phyloP scores from a whole-genome alignment of 768 basidiomycete species.

The Xanthoconium stramineum region DNA sequence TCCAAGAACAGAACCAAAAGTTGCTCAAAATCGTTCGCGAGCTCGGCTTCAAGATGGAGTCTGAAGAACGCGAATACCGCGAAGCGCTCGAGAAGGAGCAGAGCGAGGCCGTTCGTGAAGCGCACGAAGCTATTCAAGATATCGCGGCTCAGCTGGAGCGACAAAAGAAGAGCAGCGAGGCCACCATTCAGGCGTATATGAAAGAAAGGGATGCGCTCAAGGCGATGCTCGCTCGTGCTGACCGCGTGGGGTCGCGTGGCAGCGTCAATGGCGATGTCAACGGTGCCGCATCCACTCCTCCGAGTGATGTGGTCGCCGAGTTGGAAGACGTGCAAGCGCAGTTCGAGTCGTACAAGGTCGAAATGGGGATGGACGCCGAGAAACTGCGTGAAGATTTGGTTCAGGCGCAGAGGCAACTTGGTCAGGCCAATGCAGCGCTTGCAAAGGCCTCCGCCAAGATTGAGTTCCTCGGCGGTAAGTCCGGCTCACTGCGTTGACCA shows the following conservation, averaged over 20 bases:
- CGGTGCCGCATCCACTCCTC: slow-evolving; percentile 16
- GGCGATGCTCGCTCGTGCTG: slow-evolving; percentile 61
- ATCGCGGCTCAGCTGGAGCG: slow-evolving; percentile 75
- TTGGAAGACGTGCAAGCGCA: slow-evolving; percentile 72
- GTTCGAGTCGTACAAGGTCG: slow-evolving; percentile 75
- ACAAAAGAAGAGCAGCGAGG: slow-evolving; percentile 67
- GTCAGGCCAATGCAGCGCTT: slow-evolving; percentile 58
- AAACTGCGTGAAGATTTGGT: slow-evolving; percentile 69
- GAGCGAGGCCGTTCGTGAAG: slow-evolving; percentile 78
- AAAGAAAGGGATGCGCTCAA: slow-evolving; percentile 88
- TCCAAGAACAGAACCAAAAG: slow-evolving; percentile 94
- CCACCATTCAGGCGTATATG: slow-evolving; percentile 74
- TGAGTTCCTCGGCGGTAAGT: slow-evolving; percentile 72
- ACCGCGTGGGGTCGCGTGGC: slow-evolving; percentile 24
- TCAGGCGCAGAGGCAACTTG: slow-evolving; percentile 63
- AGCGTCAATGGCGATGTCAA: slow-evolving; percentile 34
- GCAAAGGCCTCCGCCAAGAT: slow-evolving; percentile 84
- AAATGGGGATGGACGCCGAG: slow-evolving; percentile 76
- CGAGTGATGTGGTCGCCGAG: slow-evolving; percentile 51
- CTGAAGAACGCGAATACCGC: slow-evolving; percentile 73
- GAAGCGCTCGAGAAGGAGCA: slow-evolving; percentile 71
- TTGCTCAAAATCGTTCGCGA: slow-evolving; percentile 80
- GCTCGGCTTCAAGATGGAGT: slow-evolving; percentile 81
- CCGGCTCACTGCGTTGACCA: neutral
- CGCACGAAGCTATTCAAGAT: slow-evolving; percentile 80